Conservation (phyloP, 345 rosid species). For the thale cress (Arabidopsis thaliana) region TAIR10.1 NC_003071.7:16573501-16574000, state of each 20-base stretch:
- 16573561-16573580: slow-evolving; percentile 19
- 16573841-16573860: slow-evolving; percentile 9
- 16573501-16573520: slow-evolving; percentile 18
- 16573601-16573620: slow-evolving; percentile 35
- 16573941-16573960: too few species aligned
- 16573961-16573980: too few species aligned
- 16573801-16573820: slow-evolving; percentile 23
- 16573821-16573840: slow-evolving; percentile 9
- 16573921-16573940: too few species aligned
- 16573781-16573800: slow-evolving; percentile 33
- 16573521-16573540: slow-evolving; percentile 43
- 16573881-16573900: neutral
- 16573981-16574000: too few species aligned
- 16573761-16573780: slow-evolving; percentile 39
- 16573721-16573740: slow-evolving; percentile 30
- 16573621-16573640: slow-evolving; percentile 28
- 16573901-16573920: too few species aligned
- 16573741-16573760: slow-evolving; percentile 40
- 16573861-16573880: slow-evolving; percentile 18
- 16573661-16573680: slow-evolving; percentile 31
- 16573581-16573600: slow-evolving; percentile 46
- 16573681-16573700: slow-evolving; percentile 43
- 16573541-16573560: slow-evolving; percentile 18
- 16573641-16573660: slow-evolving; percentile 15
- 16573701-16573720: slow-evolving; percentile 16